These are phyloP conservation scores for Sarcomyxa edulis DNA, from an alignment of 768 basidiomycete genomes.

Conservation along the genomic window DNA sequence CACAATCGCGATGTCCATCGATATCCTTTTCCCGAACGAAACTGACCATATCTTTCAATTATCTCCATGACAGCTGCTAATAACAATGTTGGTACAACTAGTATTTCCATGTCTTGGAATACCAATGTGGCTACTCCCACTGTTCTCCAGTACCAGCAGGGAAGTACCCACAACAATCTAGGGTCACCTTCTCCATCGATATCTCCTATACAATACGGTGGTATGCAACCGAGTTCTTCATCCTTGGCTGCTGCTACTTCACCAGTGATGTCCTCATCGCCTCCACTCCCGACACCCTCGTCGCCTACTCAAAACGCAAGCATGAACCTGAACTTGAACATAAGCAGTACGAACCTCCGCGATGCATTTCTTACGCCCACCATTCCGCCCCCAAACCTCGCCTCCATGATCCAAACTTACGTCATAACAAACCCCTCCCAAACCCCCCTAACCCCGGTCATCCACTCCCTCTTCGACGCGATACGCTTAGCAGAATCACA, in stretches of 20 bases:
- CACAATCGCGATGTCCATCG: too few relatives aligned
- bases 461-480: constrained; percentile 54
- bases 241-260: constrained; percentile 5
- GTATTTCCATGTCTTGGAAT: too few relatives aligned
- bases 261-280: constrained; percentile 15
- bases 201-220: constrained; percentile 36
- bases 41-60: too few relatives aligned
- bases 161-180: constrained; percentile 30
- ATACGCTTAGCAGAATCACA: constrained; percentile 27
- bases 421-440: constrained; percentile 42
- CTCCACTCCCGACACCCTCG: constrained; percentile 13
- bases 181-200: constrained; percentile 24
- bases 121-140: constrained; percentile 29
- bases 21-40: too few relatives aligned
- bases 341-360: constrained; percentile 32
- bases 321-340: constrained; percentile 17
- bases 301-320: constrained; percentile 14
- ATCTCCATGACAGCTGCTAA: too few relatives aligned
- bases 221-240: constrained; percentile 28
- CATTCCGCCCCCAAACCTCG: constrained; percentile 42
- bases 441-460: constrained; percentile 43
- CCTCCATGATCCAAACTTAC: constrained; percentile 49
- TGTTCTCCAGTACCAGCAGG: constrained; percentile 33
- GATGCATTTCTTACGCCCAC: constrained; percentile 38
- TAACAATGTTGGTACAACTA: too few relatives aligned